Base-by-base conservation (phyloP, 192 early-diverging fungal genomes). In the Rhizophagus sp. region DNA sequence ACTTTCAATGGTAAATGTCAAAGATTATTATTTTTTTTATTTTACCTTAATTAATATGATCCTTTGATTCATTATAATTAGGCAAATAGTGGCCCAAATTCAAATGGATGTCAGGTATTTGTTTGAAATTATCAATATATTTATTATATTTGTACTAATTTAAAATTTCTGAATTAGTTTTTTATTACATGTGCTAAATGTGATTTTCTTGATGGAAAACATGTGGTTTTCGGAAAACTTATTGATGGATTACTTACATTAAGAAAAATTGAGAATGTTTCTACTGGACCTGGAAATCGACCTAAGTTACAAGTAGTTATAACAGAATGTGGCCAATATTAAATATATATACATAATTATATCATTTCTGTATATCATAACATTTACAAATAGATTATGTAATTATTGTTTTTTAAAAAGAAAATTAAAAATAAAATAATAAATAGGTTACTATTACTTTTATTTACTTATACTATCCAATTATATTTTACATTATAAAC, bases 251-350 rank as follows among this genome's bases (percentile, higher is more conserved):
- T 97, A 24, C 84, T 97, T 79, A 96, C 94, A 0, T 81, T 97
- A n/a, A 87, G 96, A 49, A 96, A 96, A 85, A 96, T 97, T 77
- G 96, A 97, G 83, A 96, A 96, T 78, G 96, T 97, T 19, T 93
- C 94, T 24, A 95, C 94, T 17, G 95, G 96, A 27, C 89, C 90
- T 4, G 92, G 95, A 74, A 96, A 96, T 85, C 86, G 92, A 49
- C 96, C 96, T 25, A 95, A 95, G 84, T 71, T 97, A 36, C 92
- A 91, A 13, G 93, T 97, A 5, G 88, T 94, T 50, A 95, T 97
- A 76, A 88, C 94, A 33, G 88, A 86, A 50, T 86, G 85, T 73
- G 85, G 85, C 1, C 82, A 86, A 44, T 86, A 83, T 33, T 86
- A 85, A 77, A 9, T 30, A 30, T 30, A 30, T 30, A 30, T 30